phyloP scores from a whole-genome alignment of 2,329 filamentous ascomycete genomes.

The Epichloe sp. region DNA sequence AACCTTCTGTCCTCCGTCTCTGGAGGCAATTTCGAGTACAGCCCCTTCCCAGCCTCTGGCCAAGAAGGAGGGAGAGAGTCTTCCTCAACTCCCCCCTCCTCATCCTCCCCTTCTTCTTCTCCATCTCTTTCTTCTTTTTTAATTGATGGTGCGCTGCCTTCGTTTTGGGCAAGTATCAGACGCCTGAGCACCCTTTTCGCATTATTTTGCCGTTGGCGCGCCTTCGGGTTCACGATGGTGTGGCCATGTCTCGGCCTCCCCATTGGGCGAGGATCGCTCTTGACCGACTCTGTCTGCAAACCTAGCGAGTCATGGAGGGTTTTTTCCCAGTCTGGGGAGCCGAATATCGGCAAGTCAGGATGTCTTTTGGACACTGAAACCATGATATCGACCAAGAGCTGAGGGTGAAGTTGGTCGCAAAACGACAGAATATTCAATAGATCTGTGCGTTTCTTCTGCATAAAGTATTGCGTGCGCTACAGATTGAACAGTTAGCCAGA shows the following conservation, averaged over 20 bases:
- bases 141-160: constrained; percentile 15
- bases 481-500: not conserved
- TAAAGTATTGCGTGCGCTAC: constrained; percentile 28
- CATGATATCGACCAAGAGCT: constrained; percentile 27
- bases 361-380: constrained; percentile 31
- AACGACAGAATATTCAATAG: constrained; percentile 27
- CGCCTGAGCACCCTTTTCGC: constrained; percentile 21
- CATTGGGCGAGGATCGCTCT: constrained; percentile 5
- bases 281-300: not conserved
- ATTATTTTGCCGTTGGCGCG: constrained; percentile 18
- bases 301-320: constrained; percentile 3
- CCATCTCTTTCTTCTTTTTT: constrained; percentile 15
- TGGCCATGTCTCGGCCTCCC: constrained; percentile 19
- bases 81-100: constrained; percentile 5
- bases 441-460: constrained; percentile 22
- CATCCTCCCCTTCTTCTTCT: not conserved
- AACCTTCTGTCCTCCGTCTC: constrained; percentile 25
- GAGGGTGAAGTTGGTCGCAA: constrained; percentile 27
- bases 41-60: constrained; percentile 25
- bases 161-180: constrained; percentile 13
- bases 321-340: constrained; percentile 26
- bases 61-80: constrained; percentile 25
- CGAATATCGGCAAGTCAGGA: constrained; percentile 28
- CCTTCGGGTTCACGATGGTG: constrained; percentile 13
- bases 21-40: constrained; percentile 25